Percentiles rank a stretch among this genome's conserved stretches.
Evolutionary conservation across 305 asterid species (phyloP).

Genomic region (Solanum hybrid): DNA sequence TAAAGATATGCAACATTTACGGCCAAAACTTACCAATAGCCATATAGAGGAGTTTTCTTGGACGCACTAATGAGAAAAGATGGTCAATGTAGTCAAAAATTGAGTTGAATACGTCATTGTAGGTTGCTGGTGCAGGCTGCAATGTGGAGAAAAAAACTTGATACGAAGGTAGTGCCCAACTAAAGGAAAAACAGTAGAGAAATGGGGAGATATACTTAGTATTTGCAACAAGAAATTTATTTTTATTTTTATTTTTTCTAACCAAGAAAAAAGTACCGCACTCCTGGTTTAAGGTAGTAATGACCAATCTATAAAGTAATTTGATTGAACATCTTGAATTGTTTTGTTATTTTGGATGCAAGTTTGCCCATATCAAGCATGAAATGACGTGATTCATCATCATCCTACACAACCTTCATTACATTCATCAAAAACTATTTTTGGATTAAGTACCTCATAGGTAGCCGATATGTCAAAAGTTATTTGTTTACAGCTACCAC

Average conservation of each 20-base stretch:
- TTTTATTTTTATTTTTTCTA: neutral
- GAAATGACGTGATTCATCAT: neutral
- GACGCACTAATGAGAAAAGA: conserved; percentile 72
- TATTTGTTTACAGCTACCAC: neutral
- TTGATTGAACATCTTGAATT: conserved; percentile 1
- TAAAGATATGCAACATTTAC: neutral
- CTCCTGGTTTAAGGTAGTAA: neutral
- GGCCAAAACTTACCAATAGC: conserved; percentile 66
- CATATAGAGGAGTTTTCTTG: conserved; percentile 88
- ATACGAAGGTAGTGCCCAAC: neutral
- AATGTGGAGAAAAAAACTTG: conserved; percentile 18
- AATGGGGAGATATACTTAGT: neutral
- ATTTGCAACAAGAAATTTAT: neutral
- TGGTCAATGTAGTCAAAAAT: conserved; percentile 93
- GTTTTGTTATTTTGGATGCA: neutral
- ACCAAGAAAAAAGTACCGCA: neutral
- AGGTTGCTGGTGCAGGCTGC: conserved; percentile 87
- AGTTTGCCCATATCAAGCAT: neutral
- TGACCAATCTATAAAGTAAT: neutral
- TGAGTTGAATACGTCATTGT: conserved; percentile 68
- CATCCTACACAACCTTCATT: conserved; percentile 1
- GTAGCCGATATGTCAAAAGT: neutral
- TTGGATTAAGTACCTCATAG: neutral
- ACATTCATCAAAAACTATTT: neutral
- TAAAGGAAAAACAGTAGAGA: neutral